A percentile compares a stretch with the other conserved stretches of the same genome.
Evolutionary conservation across 2,329 filamentous ascomycete species (phyloP).

Genomic region (Lojkania enalia): DNA sequence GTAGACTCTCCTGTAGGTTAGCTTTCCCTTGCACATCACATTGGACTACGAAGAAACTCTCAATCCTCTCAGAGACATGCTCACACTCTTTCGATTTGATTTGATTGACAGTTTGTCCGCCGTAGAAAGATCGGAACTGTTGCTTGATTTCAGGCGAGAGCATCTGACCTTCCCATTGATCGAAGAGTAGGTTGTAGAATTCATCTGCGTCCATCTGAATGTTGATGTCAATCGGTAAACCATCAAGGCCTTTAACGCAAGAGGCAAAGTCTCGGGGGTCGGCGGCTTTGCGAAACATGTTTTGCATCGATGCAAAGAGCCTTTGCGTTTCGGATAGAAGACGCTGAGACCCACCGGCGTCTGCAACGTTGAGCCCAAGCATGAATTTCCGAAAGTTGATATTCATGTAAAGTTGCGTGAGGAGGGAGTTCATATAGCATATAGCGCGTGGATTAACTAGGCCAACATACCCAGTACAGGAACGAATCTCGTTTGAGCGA

Average conservation of each 20-base stretch:
- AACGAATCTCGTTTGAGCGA: conserved; percentile 68
- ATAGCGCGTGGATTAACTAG: conserved; percentile 93
- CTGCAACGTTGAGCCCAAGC: conserved; percentile 58
- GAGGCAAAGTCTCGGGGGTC: conserved; percentile 74
- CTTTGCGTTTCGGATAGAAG: conserved; percentile 77
- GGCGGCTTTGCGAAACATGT: conserved; percentile 72
- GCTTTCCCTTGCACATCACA: conserved; percentile 94
- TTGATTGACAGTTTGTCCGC: conserved; percentile 89
- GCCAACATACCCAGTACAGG: conserved; percentile 81
- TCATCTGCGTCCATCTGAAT: conserved; percentile 98
- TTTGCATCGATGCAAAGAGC: conserved; percentile 84
- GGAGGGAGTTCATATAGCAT: conserved; percentile 93
- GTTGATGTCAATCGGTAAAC: conserved; percentile 78
- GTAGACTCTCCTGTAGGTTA: conserved; percentile 80
- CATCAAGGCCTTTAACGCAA: conserved; percentile 81
- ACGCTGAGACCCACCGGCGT: conserved; percentile 61
- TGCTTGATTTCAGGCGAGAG: conserved; percentile 68
- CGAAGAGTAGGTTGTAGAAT: conserved; percentile 93
- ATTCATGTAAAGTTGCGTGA: conserved; percentile 98
- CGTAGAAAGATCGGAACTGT: conserved; percentile 80
- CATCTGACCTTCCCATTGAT: conserved; percentile 86
- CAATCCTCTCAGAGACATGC: conserved; percentile 87
- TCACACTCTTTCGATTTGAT: conserved; percentile 93
- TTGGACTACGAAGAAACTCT: conserved; percentile 92
- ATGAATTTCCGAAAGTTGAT: conserved; percentile 84